Base-by-base conservation (phyloP, 2,329 filamentous ascomycete genomes). In the Aspergillus sergii region DNA sequence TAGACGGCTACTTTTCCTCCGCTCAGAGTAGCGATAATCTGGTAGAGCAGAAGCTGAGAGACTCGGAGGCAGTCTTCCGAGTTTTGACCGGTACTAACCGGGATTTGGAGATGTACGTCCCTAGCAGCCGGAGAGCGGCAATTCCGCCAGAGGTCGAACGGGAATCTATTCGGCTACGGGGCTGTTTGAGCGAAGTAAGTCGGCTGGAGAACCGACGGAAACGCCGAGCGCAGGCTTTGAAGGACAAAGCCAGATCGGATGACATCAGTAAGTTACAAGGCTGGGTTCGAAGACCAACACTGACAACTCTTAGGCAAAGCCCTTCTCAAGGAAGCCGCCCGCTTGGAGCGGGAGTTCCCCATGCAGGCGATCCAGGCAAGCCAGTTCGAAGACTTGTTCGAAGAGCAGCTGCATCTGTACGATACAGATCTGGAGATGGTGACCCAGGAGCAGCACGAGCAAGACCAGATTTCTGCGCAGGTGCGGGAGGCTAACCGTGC, bases 381-480 rank as follows among this genome's bases (percentile, higher is more conserved):
- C 3, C 93, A 97, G 71, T 98, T 99, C 72, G 95, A 99, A 72
- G 87, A 89, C 59, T 90, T 98, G 54, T 97, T 98, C 68, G 92
- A 96, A 71, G 85, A 89, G 68, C 88, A 93, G 1, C 85, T 99
- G 2, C 88, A 90, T 53, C 84, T 90, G 54, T 99, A 98, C 75
- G 92, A 96, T 66, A 79, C 86, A 0, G 94, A 98, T 69, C 80
- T 91, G 19, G 88, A 89, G 30, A 85, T 89, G 63, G 81, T 96
- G 0, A 82, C 85, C 2, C 87, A 89, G 58, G 94, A 97, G 72
- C 84, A 84, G 2, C 82, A 85, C 34, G 93, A 96, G 59, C 95
- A 98, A 77, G 87, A 91, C 4, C 86, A 88, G 54, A 81, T 95
- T 0, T 79, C 91, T 2, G 80, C 84, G 2, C 88, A 91, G 51